Evolutionary conservation across 805 yeast species (phyloP).

Genomic region (Starmerella bombicola): DNA sequence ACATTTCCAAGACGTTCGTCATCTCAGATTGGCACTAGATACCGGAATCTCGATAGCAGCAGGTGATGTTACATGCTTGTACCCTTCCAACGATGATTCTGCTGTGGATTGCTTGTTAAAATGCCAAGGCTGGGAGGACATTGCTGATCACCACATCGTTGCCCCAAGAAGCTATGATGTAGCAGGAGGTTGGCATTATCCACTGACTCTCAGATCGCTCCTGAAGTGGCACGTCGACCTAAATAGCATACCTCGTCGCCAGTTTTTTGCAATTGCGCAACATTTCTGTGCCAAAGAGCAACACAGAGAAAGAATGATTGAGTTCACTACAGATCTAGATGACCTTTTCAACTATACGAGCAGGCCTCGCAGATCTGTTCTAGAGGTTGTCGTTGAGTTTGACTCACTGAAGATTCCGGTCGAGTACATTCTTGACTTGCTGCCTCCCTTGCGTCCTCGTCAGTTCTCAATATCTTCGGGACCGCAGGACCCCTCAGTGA

Average conservation of each 20-base stretch:
- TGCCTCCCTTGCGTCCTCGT: constrained; percentile 72
- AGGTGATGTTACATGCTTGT: constrained; percentile 71
- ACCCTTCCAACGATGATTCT: constrained; percentile 54
- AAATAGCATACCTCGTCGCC: constrained; percentile 66
- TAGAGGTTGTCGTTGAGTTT: constrained; percentile 78
- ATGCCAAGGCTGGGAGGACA: constrained; percentile 58
- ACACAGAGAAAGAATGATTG: constrained; percentile 62
- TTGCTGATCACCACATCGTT: constrained; percentile 42
- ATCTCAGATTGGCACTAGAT: constrained; percentile 28
- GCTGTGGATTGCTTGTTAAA: constrained; percentile 55
- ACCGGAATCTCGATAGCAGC: constrained; percentile 36
- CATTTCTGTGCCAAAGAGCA: constrained; percentile 61
- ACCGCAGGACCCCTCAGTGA: constrained; percentile 12
- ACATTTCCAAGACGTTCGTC: constrained; percentile 87
- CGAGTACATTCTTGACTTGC: constrained; percentile 58
- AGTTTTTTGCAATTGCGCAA: constrained; percentile 63
- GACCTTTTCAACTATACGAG: constrained; percentile 85
- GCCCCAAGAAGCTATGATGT: constrained; percentile 6
- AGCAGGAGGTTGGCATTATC: constrained; percentile 26
- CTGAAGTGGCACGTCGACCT: constrained; percentile 73
- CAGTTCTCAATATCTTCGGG: constrained; percentile 71
- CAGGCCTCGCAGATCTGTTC: constrained; percentile 75
- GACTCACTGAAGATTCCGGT: constrained; percentile 63
- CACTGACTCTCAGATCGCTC: constrained; percentile 56
- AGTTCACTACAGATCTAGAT: constrained; percentile 64